Percentiles rank a stretch among this genome's conserved stretches.
Conservation (phyloP, 805 yeast genomes). For the Starmera caribaea region DNA sequence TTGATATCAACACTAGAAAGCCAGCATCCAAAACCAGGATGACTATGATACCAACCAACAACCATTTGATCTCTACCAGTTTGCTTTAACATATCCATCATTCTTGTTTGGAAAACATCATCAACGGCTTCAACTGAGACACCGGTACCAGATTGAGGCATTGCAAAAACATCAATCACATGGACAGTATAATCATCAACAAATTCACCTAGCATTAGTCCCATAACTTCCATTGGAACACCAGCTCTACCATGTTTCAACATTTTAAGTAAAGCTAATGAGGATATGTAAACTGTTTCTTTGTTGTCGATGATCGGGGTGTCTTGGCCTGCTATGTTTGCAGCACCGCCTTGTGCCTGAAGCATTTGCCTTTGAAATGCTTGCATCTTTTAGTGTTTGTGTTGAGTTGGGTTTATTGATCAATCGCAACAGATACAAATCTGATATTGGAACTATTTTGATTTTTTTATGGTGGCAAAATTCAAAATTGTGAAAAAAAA, state of each 20-base stretch:
- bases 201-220: conserved; percentile 96
- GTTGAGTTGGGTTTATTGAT: no score
- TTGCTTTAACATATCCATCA: conserved; percentile 99
- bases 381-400: conserved; percentile 20
- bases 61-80: conserved; percentile 99
- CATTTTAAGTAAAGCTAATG: conserved; percentile 92
- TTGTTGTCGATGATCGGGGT: conserved; percentile 87
- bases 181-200: conserved; percentile 96
- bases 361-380: conserved; percentile 33
- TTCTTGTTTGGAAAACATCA: conserved; percentile 95
- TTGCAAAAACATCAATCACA: conserved; percentile 96
- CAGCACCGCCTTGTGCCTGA: conserved; percentile 30
- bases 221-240: conserved; percentile 89
- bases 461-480: no score
- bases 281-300: conserved; percentile 93
- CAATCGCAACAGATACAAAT: no score
- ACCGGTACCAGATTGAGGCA: conserved; percentile 99
- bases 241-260: conserved; percentile 95
- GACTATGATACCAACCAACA: conserved; percentile 99
- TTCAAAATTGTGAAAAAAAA: no score
- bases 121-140: conserved; percentile 99
- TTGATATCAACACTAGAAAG: conserved; percentile 93
- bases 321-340: conserved; percentile 35
- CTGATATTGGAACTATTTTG: no score
- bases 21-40: conserved; percentile 99